Base-by-base conservation (phyloP, 2,329 filamentous ascomycete species). In the Ceratocystis alfenasii region DNA sequence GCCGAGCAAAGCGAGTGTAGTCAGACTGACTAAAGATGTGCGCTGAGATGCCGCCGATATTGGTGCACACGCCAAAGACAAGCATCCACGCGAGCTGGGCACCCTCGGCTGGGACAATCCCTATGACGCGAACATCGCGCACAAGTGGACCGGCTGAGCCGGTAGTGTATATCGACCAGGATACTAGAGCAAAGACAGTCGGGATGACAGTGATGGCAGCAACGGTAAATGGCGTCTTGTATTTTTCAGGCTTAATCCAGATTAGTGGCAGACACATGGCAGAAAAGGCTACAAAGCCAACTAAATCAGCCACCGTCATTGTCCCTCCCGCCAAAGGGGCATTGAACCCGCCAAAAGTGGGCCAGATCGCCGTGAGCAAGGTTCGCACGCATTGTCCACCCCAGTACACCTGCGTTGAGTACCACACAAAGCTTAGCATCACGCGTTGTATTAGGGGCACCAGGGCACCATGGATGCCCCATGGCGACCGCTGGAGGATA, bases 401-500 rank as follows among this genome's bases (percentile, higher is more conserved):
- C 4, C 70, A 65, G 30, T 63, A 65, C 28, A 75, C 78, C 68
- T 80, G 78, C 0, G 79, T 73, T 3, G 78, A 76, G 44, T 75
- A 78, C 79, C 79, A 81, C 55, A 81, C 78, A 66, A 81, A 80
- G 69, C 80, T 80, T 7, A 81, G 73, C 62, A 81, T 64, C 15
- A 79, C 75, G 1, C 79, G 75, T 69, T 80, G 78, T 3, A 77
- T 68, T 17, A 77, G 76, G 10, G 74, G 74, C 3, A 74, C 73
- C 53, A 75, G 74, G 2, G 74, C 75, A 30, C 75, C 75, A 61
- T 75, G 75, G 74, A 77, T 76, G 20, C 75, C 75, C 66, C 77
- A 77, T 44, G 74, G 72, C 62, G 72, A 74, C 60, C 76, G 72
- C 41, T 75, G 71, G 59, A 77, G 74, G 44, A 77, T 75, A 2